Evolutionary conservation across 129 eudicot genomes (phyloP), one percentile per base, ranked within the genome.

Genomic region (Artemisia tridentata): DNA sequence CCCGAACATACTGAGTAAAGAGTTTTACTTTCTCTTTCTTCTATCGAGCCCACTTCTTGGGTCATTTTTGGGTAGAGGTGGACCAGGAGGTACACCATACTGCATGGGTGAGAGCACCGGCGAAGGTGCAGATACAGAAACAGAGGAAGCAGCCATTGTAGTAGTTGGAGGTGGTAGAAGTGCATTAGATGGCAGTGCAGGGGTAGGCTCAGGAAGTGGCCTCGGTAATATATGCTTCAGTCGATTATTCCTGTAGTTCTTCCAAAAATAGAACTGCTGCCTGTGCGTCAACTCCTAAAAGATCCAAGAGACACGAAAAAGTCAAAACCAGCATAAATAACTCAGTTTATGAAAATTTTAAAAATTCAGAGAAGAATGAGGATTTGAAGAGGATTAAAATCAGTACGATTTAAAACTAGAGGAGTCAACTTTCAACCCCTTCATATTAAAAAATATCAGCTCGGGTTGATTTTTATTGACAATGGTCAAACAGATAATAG

Each of bases 261-360:
- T 95, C 99, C 99, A 90, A 65, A 82, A 90, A 68, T 95, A 95
- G 50, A 95, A 95, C 56, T 95, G 97, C 69, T 95, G 97, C 79
- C 99, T 88, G 74, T 90, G 97, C 57, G 96, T 91, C 88, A 95
- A 57, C 82, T 93, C 99, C 97, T 92, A 73, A 7, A 73, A 69
- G 7, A 7, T 50, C 38, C 68, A 75, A 48, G 69, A 29, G 23
- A 75, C 53, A 59, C 6, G 71, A n/a, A 65, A 7, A 41, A 31
- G 78, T 43, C 11, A 79, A 64, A 65, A 34, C 7, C 21, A 48
- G 63, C 11, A 71, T 10, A 75, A 16, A 65, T 21, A 5, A 27
- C 23, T 3, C 25, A 59, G 11, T 38, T 16, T 23, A 43, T 16
- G 38, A 4, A 3, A 54, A 41, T 17, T 7, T 19, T 9, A 31